Evolutionary conservation across 2,329 filamentous ascomycete species (phyloP), one percentile per base, ranked within the genome.

Genomic region (Chrysosporium queenslandicum): DNA sequence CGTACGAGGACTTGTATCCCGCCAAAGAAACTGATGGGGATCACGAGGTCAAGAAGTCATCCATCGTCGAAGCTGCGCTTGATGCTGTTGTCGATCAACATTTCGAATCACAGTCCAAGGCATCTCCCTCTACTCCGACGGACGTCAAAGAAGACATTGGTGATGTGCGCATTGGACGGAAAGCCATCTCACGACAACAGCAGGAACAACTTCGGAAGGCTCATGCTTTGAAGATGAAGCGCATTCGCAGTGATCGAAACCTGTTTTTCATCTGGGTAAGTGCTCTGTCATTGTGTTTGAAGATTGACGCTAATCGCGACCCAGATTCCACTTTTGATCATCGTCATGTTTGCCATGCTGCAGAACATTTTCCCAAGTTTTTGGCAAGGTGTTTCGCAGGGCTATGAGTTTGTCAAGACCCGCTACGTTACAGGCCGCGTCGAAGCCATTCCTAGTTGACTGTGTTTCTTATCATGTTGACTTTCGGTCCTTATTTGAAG

Each of bases 1-100:
- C 87, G 0, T 92, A 92, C 58, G 82, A 89, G 50, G 87, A 90
- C 45, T 79, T 92, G 25, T 92, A 82, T 64, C 86, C 85, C 4
- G 64, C 66, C 37, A 63, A 68, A 21, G 54, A 58, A 27, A 59
- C 59, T 20, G 66, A 64, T 52, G 66, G 64, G 41, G 69, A 72
- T 42, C 64, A 61, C 34, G 69, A 69, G 25, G 60, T 71, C 5
- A 74, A 75, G 53, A 72, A 72, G 52, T 64, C 64, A 8, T 70
- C 67, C n/a, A 59, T 71, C 37, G 48, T 73, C 11, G 66, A 64
- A 51, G 72, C 72, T 5, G 71, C 69, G 18, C 61, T 69, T 2
- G 72, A 75, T 46, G 68, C 71, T 18, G 69, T 67, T 21, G 50
- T 71, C 23, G 72, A 75, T 56, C 63, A 69, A 51, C 71, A 74